Percentiles rank a stretch among this genome's conserved stretches.
These are phyloP conservation scores for Sugiyamaella boreocaroliniensis DNA, from an alignment of 805 yeast genomes.

Conservation along the genomic window DNA sequence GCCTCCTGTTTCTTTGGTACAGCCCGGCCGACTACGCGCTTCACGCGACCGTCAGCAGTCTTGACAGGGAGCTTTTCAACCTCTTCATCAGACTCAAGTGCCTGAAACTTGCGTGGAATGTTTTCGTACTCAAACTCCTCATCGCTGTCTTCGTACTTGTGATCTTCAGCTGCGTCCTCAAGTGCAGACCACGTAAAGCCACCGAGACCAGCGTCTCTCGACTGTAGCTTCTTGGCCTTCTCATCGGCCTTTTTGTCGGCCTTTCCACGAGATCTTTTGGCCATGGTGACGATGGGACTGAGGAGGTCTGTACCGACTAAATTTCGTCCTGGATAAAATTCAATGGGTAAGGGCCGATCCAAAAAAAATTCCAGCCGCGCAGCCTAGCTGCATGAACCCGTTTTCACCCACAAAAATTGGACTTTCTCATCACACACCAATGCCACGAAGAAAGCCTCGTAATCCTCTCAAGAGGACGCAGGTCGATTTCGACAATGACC, in stretches of 20 bases:
- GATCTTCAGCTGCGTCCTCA: conserved; percentile 7
- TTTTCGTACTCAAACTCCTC: conserved; percentile 76
- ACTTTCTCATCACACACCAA: neutral
- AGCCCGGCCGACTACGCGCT: conserved; percentile 46
- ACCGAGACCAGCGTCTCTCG: conserved; percentile 14
- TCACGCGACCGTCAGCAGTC: conserved; percentile 61
- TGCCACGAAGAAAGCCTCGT: conserved; percentile 22
- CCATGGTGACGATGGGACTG: conserved; percentile 14
- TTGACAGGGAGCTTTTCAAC: conserved; percentile 78
- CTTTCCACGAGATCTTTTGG: conserved; percentile 22
- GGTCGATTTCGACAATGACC: conserved; percentile 18
- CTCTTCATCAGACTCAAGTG: conserved; percentile 32
- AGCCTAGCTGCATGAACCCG: neutral
- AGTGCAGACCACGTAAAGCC: conserved; percentile 16
- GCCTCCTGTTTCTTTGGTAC: conserved; percentile 20
- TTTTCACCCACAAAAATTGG: neutral
- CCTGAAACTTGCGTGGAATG: conserved; percentile 51
- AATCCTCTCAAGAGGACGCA: conserved; percentile 19
- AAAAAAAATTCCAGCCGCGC: conserved; percentile 8
- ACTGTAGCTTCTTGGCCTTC: conserved; percentile 15
- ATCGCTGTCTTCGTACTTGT: conserved; percentile 36
- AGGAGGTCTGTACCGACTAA: neutral
- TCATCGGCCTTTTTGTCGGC: conserved; percentile 17
- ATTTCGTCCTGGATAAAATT: neutral
- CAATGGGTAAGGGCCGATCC: neutral